phyloP scores from a whole-genome alignment of 164 flowering plant species.

The Cinnamomum micranthum region DNA sequence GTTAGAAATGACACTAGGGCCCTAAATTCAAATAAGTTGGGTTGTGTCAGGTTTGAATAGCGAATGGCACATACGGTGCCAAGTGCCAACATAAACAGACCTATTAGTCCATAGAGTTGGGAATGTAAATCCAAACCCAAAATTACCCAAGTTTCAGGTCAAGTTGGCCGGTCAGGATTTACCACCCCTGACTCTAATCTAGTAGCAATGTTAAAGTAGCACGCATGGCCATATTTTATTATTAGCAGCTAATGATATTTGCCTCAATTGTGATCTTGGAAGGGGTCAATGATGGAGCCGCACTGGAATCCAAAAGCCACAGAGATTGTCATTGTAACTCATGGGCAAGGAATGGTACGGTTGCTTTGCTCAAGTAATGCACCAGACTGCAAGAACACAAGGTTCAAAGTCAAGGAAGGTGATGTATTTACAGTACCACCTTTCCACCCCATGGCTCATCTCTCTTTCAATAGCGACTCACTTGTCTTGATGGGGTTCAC shows the following conservation, averaged over 20 bases:
- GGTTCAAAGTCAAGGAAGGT: conserved; percentile 64
- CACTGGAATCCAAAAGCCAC: conserved; percentile 87
- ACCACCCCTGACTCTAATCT: background rate
- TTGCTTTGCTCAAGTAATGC: conserved; percentile 46
- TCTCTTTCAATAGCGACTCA: conserved; percentile 65
- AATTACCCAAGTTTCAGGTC: background rate
- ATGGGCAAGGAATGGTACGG: conserved; percentile 73
- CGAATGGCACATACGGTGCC: too few species aligned
- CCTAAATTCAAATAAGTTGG: too few species aligned
- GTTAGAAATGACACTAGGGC: too few species aligned
- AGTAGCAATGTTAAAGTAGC: too few species aligned
- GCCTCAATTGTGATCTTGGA: background rate
- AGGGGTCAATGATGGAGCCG: conserved; percentile 95
- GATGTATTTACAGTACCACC: conserved; percentile 69
- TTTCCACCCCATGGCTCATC: conserved; percentile 81
- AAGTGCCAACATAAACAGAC: too few species aligned
- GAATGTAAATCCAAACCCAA: background rate
- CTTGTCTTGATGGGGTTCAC: conserved; percentile 82
- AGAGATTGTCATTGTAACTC: conserved; percentile 55
- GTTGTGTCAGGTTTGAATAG: too few species aligned
- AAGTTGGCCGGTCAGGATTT: background rate
- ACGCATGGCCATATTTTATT: too few species aligned
- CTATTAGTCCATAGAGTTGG: too few species aligned
- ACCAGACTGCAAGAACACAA: conserved; percentile 41
- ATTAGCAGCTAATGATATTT: too few species aligned